phyloP scores from a whole-genome alignment of 345 rosid genomes.

The Rhodomyrtus tomentosa region DNA sequence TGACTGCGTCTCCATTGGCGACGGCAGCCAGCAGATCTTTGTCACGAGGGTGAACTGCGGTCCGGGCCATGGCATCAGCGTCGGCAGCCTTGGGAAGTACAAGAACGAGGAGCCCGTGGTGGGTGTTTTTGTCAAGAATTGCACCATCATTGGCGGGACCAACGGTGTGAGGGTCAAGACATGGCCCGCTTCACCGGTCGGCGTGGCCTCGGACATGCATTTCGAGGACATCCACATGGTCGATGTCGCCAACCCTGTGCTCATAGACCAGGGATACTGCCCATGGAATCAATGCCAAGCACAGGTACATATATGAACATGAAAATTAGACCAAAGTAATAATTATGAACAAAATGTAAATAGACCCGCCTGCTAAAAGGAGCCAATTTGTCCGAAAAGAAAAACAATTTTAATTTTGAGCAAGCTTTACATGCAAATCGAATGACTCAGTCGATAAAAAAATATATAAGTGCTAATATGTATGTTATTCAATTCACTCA shows the following conservation, averaged over 20 bases:
- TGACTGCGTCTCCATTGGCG: constrained; percentile 46
- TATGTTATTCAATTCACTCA: background rate
- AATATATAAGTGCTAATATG: background rate
- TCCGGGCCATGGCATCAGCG: constrained; percentile 64
- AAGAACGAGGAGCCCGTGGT: constrained; percentile 16
- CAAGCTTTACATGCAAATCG: background rate
- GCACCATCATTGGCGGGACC: constrained; percentile 13
- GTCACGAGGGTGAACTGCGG: constrained; percentile 33
- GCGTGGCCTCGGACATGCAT: constrained; percentile 15
- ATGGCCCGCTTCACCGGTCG: constrained; percentile 27
- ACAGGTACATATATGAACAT: background rate
- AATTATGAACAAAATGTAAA: background rate
- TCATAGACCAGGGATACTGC: constrained; percentile 28
- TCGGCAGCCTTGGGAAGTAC: constrained; percentile 46
- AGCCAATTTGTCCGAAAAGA: too few species aligned
- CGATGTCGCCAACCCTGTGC: constrained; percentile 16
- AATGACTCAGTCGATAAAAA: background rate
- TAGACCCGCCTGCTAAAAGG: background rate
- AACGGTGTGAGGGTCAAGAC: constrained; percentile 52
- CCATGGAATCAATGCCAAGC: constrained; percentile 7
- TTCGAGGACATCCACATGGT: constrained; percentile 20
- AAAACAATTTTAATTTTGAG: background rate
- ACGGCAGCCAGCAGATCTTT: constrained; percentile 17
- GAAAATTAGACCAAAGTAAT: background rate
- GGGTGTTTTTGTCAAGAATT: constrained; percentile 15